Percentiles rank a stretch among this genome's conserved stretches.
Evolutionary conservation across 208 protist genomes (phyloP).

Genomic region (Sergeia podlipaevii): DNA sequence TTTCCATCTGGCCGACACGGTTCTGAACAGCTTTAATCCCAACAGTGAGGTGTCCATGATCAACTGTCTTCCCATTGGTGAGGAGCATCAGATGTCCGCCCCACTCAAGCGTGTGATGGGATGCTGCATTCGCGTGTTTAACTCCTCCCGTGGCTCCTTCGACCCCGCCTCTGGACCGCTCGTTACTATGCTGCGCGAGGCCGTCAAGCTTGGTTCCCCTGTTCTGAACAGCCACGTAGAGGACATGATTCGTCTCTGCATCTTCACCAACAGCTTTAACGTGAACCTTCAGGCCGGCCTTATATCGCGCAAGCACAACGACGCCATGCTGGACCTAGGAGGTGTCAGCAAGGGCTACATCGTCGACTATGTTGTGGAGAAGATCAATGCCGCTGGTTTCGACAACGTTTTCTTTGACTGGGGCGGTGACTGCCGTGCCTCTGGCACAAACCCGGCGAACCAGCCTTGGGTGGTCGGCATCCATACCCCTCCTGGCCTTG

Average conservation of each 20-base stretch:
- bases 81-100: constrained; percentile 55
- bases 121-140: constrained; percentile 43
- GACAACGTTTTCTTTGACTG: constrained; percentile 59
- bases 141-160: constrained; percentile 47
- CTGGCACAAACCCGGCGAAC: constrained; percentile 29
- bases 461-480: constrained; percentile 52
- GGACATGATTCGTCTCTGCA: constrained; percentile 23
- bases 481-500: constrained; percentile 37
- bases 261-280: constrained; percentile 39
- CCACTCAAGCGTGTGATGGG: constrained; percentile 41
- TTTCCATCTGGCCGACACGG: constrained; percentile 31
- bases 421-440: constrained; percentile 52
- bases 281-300: constrained; percentile 39
- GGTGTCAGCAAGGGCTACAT: constrained; percentile 62
- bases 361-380: constrained; percentile 52
- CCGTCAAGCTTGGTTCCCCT: constrained; percentile 16
- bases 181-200: constrained; percentile 24
- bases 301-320: constrained; percentile 35
- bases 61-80: constrained; percentile 33
- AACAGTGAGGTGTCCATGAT: constrained; percentile 57
- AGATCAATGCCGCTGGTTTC: constrained; percentile 30
- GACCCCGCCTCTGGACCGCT: constrained; percentile 36
- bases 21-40: constrained; percentile 61
- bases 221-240: constrained; percentile 18
- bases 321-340: constrained; percentile 53